Percentiles rank a stretch among this genome's conserved stretches.
These are phyloP conservation scores for Fraxinus dipetala DNA, from an alignment of 305 asterid species.

Conservation along the genomic window DNA sequence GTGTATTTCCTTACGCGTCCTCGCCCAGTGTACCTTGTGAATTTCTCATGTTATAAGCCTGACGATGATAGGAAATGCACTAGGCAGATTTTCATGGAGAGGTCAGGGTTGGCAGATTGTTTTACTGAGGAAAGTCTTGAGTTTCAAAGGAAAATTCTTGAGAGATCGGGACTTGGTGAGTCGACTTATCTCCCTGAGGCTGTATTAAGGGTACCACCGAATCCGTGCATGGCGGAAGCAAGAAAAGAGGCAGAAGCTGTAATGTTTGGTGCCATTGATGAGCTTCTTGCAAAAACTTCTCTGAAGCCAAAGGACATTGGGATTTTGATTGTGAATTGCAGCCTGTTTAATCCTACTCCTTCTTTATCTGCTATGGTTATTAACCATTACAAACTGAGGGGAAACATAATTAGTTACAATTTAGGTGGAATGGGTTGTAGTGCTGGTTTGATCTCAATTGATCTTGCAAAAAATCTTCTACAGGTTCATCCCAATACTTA, in stretches of 20 bases:
- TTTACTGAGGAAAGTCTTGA: slow-evolving; percentile 27
- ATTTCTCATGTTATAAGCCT: slow-evolving; percentile 47
- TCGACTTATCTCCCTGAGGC: slow-evolving; percentile 44
- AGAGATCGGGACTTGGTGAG: slow-evolving; percentile 46
- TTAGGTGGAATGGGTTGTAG: slow-evolving; percentile 54
- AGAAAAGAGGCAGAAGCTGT: slow-evolving; percentile 41
- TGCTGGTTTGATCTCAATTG: slow-evolving; percentile 43
- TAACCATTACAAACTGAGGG: slow-evolving; percentile 42
- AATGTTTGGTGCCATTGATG: slow-evolving; percentile 44
- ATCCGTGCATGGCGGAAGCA: slow-evolving; percentile 46
- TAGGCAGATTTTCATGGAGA: slow-evolving; percentile 34
- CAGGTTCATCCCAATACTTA: slow-evolving; percentile 41
- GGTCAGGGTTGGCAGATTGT: slow-evolving; percentile 21
- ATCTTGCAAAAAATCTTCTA: slow-evolving; percentile 45
- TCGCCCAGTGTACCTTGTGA: slow-evolving; percentile 36
- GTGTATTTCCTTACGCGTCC: slow-evolving; percentile 43
- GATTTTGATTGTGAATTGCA: slow-evolving; percentile 42
- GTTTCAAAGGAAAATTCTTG: slow-evolving; percentile 41
- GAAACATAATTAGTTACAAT: slow-evolving; percentile 38
- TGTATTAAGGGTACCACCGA: slow-evolving; percentile 33
- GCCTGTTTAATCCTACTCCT: slow-evolving; percentile 45
- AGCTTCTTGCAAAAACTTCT: slow-evolving; percentile 34
- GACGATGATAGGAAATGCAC: slow-evolving; percentile 32
- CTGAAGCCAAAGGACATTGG: slow-evolving; percentile 42
- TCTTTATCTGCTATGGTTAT: slow-evolving; percentile 45